Conservation (phyloP, 192 early-diverging fungal species). For the Coemansia sp. region DNA sequence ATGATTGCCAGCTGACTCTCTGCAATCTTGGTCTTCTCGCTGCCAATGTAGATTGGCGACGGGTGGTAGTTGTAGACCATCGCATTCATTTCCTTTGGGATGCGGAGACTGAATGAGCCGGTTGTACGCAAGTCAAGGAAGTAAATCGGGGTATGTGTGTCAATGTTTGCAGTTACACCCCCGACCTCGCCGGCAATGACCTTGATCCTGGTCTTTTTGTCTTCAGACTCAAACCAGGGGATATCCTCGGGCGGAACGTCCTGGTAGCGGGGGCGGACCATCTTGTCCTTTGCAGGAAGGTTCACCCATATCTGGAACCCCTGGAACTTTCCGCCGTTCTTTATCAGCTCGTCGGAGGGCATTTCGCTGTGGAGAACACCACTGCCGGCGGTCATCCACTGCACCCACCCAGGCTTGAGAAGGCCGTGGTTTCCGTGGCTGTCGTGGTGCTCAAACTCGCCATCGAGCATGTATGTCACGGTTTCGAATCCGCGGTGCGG, state of each 20-base stretch:
- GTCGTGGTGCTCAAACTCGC: constrained; percentile 74
- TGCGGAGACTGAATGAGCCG: constrained; percentile 49
- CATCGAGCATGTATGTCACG: constrained; percentile 70
- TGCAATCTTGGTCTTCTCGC: constrained; percentile 38
- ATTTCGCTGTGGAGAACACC: constrained; percentile 79
- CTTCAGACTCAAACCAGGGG: constrained; percentile 55
- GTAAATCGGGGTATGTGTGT: constrained; percentile 78
- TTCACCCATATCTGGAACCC: constrained; percentile 82
- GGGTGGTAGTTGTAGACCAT: constrained; percentile 54
- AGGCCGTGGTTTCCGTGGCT: constrained; percentile 71
- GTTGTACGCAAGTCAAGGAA: constrained; percentile 77
- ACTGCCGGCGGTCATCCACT: constrained; percentile 80
- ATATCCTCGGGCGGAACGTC: constrained; percentile 68
- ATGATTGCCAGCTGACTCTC: constrained; percentile 47
- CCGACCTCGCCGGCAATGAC: constrained; percentile 87
- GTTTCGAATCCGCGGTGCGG: constrained; percentile 85
- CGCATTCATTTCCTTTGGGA: constrained; percentile 51
- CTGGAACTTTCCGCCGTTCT: constrained; percentile 47
- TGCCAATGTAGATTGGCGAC: constrained; percentile 33
- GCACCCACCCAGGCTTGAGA: constrained; percentile 67
- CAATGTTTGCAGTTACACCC: constrained; percentile 66
- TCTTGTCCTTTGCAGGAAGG: constrained; percentile 71
- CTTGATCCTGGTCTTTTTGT: constrained; percentile 61
- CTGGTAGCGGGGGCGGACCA: constrained; percentile 69
- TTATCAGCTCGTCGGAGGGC: constrained; percentile 54